phyloP scores from a whole-genome alignment of 176 grass and related monocot species.

The Eremochloa ophiuroides region DNA sequence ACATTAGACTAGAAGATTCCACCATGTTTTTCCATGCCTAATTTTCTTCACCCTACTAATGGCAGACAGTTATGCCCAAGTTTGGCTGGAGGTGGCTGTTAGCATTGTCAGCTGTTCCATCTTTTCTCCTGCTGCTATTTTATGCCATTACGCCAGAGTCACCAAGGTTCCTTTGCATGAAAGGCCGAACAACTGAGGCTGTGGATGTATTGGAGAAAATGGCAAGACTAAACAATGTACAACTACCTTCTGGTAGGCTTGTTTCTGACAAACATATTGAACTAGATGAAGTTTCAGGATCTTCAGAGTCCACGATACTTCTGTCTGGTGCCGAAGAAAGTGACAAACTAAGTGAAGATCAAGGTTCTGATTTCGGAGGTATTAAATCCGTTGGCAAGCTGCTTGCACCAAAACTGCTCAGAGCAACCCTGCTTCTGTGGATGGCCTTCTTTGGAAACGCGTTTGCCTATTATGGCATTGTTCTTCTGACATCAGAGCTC shows the following conservation, averaged over 20 bases:
- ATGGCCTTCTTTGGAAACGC: slow-evolving; percentile 96
- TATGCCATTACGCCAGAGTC: slow-evolving; percentile 80
- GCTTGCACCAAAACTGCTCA: slow-evolving; percentile 60
- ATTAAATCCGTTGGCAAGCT: slow-evolving; percentile 57
- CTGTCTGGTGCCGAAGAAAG: slow-evolving; percentile 38
- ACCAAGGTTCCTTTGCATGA: slow-evolving; percentile 89
- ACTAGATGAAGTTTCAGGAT: slow-evolving; percentile 59
- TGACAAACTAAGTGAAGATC: slow-evolving; percentile 24
- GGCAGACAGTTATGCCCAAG: slow-evolving; percentile 81
- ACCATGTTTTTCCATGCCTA: slow-evolving; percentile 33
- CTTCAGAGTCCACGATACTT: slow-evolving; percentile 58
- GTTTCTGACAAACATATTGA: slow-evolving; percentile 69
- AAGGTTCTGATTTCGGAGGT: slow-evolving; percentile 48
- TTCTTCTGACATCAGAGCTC: slow-evolving; percentile 88
- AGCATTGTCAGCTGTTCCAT: slow-evolving; percentile 69
- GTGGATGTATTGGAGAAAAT: slow-evolving; percentile 64
- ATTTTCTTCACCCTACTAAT: slow-evolving; percentile 27
- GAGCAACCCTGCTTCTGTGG: slow-evolving; percentile 92
- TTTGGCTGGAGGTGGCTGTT: slow-evolving; percentile 95
- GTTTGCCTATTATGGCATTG: slow-evolving; percentile 96
- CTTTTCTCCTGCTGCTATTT: slow-evolving; percentile 80
- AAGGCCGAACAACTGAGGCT: slow-evolving; percentile 55
- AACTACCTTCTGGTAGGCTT: slow-evolving; percentile 62
- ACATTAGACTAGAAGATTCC: background rate
- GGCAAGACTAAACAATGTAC: slow-evolving; percentile 63